Conservation (phyloP, 2,329 filamentous ascomycete species). For the Sphaerulina vaccinii region DNA sequence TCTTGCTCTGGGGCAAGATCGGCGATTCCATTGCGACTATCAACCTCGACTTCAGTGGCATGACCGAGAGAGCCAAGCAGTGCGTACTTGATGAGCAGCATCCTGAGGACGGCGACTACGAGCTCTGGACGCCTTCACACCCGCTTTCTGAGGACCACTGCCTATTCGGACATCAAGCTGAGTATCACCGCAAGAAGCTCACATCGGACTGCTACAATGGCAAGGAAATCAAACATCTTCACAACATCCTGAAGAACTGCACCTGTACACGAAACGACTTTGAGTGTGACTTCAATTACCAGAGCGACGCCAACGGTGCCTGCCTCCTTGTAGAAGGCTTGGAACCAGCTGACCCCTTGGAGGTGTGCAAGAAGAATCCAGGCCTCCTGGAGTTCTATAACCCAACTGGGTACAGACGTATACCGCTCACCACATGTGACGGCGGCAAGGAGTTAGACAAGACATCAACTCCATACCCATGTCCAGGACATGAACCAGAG, state of each 20-base stretch:
- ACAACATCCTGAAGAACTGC: slow-evolving; percentile 72
- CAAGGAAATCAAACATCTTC: slow-evolving; percentile 58
- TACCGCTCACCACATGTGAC: slow-evolving; percentile 83
- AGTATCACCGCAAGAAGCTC: slow-evolving; percentile 88
- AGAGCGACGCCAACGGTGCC: slow-evolving; percentile 72
- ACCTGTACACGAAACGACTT: slow-evolving; percentile 80
- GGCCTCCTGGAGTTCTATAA: slow-evolving; percentile 76
- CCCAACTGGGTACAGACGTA: slow-evolving; percentile 81
- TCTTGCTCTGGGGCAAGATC: slow-evolving; percentile 79
- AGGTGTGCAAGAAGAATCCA: slow-evolving; percentile 62
- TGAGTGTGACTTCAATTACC: slow-evolving; percentile 96
- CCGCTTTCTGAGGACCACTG: slow-evolving; percentile 76
- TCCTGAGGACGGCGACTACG: slow-evolving; percentile 69
- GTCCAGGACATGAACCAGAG: slow-evolving; percentile 77
- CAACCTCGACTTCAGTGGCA: slow-evolving; percentile 84
- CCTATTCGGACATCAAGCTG: slow-evolving; percentile 85
- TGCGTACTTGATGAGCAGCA: slow-evolving; percentile 67
- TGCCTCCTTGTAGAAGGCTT: slow-evolving; percentile 77
- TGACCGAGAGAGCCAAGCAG: slow-evolving; percentile 62
- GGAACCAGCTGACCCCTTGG: slow-evolving; percentile 59
- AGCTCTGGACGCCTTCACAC: slow-evolving; percentile 83
- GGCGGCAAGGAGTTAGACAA: slow-evolving; percentile 75
- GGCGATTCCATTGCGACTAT: slow-evolving; percentile 65
- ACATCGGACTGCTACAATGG: slow-evolving; percentile 79
- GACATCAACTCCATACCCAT: slow-evolving; percentile 60